phyloP scores from a whole-genome alignment of 257 asterid species.

The Forsythia suspensa region DNA sequence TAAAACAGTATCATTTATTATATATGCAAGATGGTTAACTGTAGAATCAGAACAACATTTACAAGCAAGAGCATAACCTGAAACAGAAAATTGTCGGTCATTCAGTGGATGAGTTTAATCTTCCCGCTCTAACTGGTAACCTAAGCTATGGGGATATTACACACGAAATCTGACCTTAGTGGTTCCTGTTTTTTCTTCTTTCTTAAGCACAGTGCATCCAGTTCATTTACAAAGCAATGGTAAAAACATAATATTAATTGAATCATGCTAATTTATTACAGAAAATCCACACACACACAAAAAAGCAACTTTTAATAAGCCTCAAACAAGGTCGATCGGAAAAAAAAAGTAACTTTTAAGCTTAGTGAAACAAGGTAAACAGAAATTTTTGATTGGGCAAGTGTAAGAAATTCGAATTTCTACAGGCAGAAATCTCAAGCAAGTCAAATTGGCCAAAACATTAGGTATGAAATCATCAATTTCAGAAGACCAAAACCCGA shows the following conservation, averaged over 20 bases:
- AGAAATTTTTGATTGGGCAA: background rate
- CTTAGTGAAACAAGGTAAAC: background rate
- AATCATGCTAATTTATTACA: background rate
- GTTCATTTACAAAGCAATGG: background rate
- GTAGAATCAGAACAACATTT: constrained; percentile 24
- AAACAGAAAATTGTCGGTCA: constrained; percentile 14
- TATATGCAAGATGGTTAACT: background rate
- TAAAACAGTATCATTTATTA: background rate
- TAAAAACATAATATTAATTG: background rate
- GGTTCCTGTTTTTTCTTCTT: background rate
- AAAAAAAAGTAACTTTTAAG: background rate
- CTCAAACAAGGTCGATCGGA: background rate
- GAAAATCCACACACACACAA: background rate
- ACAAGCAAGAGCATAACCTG: constrained; percentile 96
- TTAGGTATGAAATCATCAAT: background rate
- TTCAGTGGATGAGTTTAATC: background rate
- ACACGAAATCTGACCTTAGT: background rate
- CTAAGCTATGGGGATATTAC: no score
- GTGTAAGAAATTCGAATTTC: background rate
- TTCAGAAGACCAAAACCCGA: background rate
- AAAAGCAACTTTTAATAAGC: background rate
- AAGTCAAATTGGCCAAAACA: background rate
- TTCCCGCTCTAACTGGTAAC: background rate
- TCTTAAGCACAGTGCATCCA: background rate
- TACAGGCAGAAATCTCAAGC: background rate